Evolutionary conservation across 495 filamentous ascomycete species (phyloP), one percentile per base, ranked within the genome.

Genomic region (Neurospora africana): DNA sequence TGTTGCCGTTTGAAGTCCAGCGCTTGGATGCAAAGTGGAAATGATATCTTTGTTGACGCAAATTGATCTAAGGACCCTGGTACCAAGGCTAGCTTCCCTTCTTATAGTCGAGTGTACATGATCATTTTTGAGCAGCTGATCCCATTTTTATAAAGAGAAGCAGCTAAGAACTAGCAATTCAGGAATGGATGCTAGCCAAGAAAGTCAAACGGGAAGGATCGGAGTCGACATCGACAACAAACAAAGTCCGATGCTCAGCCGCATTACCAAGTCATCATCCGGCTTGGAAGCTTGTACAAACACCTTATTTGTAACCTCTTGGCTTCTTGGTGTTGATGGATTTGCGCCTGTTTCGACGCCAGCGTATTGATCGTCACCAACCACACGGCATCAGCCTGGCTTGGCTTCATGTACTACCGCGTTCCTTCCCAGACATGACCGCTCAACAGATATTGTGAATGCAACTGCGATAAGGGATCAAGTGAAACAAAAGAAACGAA

Each of bases 281-380:
- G 33, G 61, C 65, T 65, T 65, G 53, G 17, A 21, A 39, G 58
- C 30, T 36, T 33, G 70, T 69, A 71, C 35, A 68, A 71, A 68
- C 68, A 71, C 71, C 68, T 35, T 40, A 41, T 71, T 70, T 70
- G 27, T 65, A 65, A 65, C 53, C 27, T 72, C 69, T 69, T 69
- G 71, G 30, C 71, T 72, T 70, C 68, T 68, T 69, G 47, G 58
- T 69, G 17, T 30, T 38, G 6, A 23, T 69, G n/a, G 37, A 30
- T 30, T 71, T 27, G 43, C 27, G 68, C 41, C 17, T 58, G 21
- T 61, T 33, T 0, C 53, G 27, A 61, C 53, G 15, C 6, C 27
- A 4, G 53, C 53, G 5, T 1, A 65, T 17, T 35, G 27, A 65
- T 65, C 53, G 23, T 65, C 53, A 3, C 53, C 53, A 65, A 33